Conservation (phyloP, 2,329 filamentous ascomycete species). For the Periconia sp. region DNA sequence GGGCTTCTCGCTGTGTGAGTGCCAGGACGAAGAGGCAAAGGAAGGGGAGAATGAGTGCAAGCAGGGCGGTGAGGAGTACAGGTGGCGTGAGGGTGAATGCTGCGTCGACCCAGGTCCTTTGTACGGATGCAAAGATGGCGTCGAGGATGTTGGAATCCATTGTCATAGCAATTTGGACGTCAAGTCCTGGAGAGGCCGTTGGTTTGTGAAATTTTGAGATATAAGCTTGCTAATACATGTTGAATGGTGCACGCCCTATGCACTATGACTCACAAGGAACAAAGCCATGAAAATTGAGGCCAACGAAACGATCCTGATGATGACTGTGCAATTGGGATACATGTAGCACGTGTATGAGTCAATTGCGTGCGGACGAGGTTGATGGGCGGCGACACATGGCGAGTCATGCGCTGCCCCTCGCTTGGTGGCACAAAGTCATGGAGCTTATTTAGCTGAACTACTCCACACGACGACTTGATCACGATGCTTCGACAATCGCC, state of each 20-base stretch:
- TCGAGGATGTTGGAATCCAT: conserved; percentile 28
- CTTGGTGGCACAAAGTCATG: conserved; percentile 28
- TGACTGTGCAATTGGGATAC: no score
- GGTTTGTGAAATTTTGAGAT: no score
- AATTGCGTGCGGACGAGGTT: no score
- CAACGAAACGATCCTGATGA: no score
- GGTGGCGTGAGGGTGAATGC: conserved; percentile 20
- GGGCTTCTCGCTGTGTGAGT: conserved; percentile 26
- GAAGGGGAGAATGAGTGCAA: conserved; percentile 24
- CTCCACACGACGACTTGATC: conserved; percentile 8
- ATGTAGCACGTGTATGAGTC: no score
- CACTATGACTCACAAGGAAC: no score
- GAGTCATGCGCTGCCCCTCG: conserved; percentile 31
- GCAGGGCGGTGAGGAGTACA: conserved; percentile 22
- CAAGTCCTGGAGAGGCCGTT: no score
- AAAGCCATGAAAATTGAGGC: no score
- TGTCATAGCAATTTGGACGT: no score
- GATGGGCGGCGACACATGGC: no score
- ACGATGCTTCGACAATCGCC: conserved; percentile 9
- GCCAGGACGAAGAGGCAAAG: conserved; percentile 30
- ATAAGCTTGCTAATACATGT: no score
- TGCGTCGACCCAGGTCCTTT: conserved; percentile 14
- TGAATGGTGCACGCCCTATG: no score
- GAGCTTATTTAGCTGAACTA: conserved; percentile 14
- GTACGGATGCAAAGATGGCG: conserved; percentile 13